Conservation (phyloP, 2,329 filamentous ascomycete species). For the Penicillium sp. region DNA sequence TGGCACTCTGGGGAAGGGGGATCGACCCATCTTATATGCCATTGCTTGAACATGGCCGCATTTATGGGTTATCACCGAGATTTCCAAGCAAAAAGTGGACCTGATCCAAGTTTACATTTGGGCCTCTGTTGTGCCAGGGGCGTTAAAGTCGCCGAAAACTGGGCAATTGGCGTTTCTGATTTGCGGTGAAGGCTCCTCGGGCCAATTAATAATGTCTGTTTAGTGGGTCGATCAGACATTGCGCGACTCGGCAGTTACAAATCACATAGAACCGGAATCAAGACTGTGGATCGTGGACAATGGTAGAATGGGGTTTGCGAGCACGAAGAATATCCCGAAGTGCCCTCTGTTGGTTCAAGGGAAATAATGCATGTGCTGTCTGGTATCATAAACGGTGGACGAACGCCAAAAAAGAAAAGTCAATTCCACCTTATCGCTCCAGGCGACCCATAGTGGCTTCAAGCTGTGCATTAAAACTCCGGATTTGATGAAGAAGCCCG, state of each 20-base stretch:
- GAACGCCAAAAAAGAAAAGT: not conserved
- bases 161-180: not conserved
- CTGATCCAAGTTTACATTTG: not conserved
- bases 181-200: not conserved
- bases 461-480: constrained; percentile 46
- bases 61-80: not conserved
- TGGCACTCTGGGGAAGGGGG: not conserved
- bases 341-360: constrained; percentile 3
- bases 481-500: constrained; percentile 45
- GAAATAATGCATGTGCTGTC: not conserved
- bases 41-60: too few relatives aligned
- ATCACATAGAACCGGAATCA: not conserved
- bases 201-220: constrained; percentile 3
- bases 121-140: not conserved
- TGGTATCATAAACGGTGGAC: constrained; percentile 9
- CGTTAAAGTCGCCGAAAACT: not conserved
- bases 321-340: not conserved
- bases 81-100: constrained; percentile 1
- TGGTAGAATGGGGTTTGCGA: not conserved
- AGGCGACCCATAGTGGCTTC: constrained; percentile 36
- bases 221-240: not conserved
- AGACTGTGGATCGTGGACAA: too few relatives aligned
- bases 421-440: constrained; percentile 23
- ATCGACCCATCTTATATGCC: too few relatives aligned
- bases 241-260: not conserved